Evolutionary conservation across 2,329 filamentous ascomycete species (phyloP).

Genomic region (Phyllosticta ampelicida): DNA sequence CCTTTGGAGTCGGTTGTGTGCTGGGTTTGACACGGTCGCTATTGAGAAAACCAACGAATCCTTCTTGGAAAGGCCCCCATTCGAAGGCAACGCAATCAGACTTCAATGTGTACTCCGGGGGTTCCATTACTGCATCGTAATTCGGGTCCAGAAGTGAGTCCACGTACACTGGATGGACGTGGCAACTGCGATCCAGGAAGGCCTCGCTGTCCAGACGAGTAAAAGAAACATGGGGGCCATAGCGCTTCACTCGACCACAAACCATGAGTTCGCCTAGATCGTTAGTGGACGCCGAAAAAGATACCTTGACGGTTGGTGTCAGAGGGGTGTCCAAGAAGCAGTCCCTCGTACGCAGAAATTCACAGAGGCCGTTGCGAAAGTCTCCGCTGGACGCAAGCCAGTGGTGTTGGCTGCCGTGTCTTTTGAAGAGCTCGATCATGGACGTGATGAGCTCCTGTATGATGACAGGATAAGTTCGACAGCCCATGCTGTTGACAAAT

Average conservation of each 20-base stretch:
- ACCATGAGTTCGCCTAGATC: constrained; percentile 12
- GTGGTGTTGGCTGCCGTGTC: constrained; percentile 4
- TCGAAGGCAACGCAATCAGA: constrained; percentile 14
- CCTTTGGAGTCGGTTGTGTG: neutral
- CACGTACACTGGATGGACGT: constrained; percentile 15
- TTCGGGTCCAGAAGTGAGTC: constrained; percentile 5
- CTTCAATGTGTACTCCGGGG: constrained; percentile 11
- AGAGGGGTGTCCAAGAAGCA: constrained; percentile 18
- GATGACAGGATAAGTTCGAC: constrained; percentile 13
- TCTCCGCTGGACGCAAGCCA: constrained; percentile 21
- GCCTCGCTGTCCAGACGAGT: constrained; percentile 12
- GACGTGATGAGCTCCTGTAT: constrained; percentile 16
- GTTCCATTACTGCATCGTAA: constrained; percentile 1
- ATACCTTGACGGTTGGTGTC: constrained; percentile 14
- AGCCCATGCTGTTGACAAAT: constrained; percentile 10
- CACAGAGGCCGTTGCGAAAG: constrained; percentile 19
- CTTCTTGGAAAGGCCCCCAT: constrained; percentile 15
- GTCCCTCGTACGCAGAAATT: constrained; percentile 24
- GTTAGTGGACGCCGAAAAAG: constrained; percentile 11
- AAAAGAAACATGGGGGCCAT: constrained; percentile 16
- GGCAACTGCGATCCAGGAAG: constrained; percentile 14
- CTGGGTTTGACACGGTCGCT: constrained; percentile 3
- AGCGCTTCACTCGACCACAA: constrained; percentile 16
- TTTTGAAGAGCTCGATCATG: constrained; percentile 20
- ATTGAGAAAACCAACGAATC: constrained; percentile 17